Base-by-base conservation (phyloP, 2,329 filamentous ascomycete species). In the Colletotrichum sp. region DNA sequence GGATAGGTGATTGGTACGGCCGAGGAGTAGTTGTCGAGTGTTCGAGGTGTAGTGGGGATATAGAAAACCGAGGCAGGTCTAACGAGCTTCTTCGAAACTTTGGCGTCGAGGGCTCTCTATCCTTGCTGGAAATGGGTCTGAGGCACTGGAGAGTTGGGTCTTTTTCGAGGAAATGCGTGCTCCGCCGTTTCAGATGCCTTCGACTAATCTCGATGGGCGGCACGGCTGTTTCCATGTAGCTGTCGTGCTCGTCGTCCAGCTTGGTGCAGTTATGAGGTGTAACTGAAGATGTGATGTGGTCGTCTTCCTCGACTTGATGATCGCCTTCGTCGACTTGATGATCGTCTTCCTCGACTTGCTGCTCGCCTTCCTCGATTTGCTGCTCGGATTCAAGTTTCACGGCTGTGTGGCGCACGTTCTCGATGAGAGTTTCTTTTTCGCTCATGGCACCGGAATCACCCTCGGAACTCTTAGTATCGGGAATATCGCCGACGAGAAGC, bases 131-230 rank as follows among this genome's bases (percentile, higher is more conserved):
- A 13, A 55, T 10, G n/a, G n/a, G 10, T 55, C 10, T 55, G 48
- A 55, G n/a, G 48, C n/a, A 55, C 48, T 55, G 2, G 0, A 14
- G 21, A 0, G 0, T 7, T 55, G n/a, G n/a, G n/a, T 55, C 48
- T 2, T 55, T 2, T 8, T 10, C 1, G 6, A 24, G 10, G n/a
- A 24, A 55, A 24, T 55, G 48, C 1, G 48, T 55, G 0, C 0
- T 1, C 1, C 48, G 48, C 48, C 48, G 0, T 24, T 55, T 55
- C 6, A 55, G 48, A 55, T 24, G 0, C 48, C 48, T 55, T 24
- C 48, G 48, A 0, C 48, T 55, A 1, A 0, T 55, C 48, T 55
- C 48, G 0, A 55, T 0, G n/a, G 48, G 48, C n/a, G 9, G 48
- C n/a, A 24, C 48, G n/a, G 48, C 24, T 55, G 48, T 55, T 55